phyloP scores from a whole-genome alignment of 129 eudicot species.

The Sambucus nigra region DNA sequence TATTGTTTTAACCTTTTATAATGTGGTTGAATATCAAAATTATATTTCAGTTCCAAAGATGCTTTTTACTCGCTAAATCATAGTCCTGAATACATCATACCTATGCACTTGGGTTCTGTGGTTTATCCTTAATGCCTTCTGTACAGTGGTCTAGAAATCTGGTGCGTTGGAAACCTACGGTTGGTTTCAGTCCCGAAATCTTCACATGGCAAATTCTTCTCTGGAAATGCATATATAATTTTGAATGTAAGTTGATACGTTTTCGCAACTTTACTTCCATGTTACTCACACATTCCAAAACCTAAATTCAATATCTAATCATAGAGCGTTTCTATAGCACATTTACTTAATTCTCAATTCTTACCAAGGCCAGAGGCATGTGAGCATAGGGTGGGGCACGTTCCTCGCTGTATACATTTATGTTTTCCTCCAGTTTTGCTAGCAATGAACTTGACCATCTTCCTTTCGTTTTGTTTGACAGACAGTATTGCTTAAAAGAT shows the following conservation, averaged over 20 bases:
- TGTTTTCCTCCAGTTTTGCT: neutral
- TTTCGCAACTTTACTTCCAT: too few relatives aligned
- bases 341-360: too few relatives aligned
- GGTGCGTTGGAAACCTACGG: conserved; percentile 55
- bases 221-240: conserved; percentile 56
- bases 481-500: conserved; percentile 50
- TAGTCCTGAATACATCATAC: neutral
- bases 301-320: too few relatives aligned
- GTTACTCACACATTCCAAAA: too few relatives aligned
- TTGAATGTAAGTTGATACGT: conserved; percentile 41
- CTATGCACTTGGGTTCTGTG: conserved; percentile 3
- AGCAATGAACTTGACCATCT: conserved; percentile 13
- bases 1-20: too few relatives aligned
- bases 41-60: too few relatives aligned
- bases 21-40: too few relatives aligned
- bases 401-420: neutral
- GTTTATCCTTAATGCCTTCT: conserved; percentile 19
- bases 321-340: neutral
- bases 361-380: too few relatives aligned
- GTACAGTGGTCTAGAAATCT: conserved; percentile 55
- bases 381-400: too few relatives aligned
- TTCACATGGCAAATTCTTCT: conserved; percentile 52
- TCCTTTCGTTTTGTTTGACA: conserved; percentile 25
- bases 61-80: too few relatives aligned
- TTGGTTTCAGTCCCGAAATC: conserved; percentile 55